phyloP scores from a whole-genome alignment of 2,329 filamentous ascomycete genomes.

The Venturia oleaginea region DNA sequence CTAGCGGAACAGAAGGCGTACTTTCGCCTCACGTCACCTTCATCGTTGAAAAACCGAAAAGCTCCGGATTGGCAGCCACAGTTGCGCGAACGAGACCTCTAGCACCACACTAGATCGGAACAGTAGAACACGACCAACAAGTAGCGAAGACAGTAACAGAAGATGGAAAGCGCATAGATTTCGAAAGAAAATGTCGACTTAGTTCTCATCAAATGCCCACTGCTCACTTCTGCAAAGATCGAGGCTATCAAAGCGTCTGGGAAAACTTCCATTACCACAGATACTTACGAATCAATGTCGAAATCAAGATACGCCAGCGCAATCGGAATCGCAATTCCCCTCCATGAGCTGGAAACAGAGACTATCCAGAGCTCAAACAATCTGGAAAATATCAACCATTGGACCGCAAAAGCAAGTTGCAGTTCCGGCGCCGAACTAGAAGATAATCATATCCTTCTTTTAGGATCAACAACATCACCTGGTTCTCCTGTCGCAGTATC shows the following conservation, averaged over 20 bases:
- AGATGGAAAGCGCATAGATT: neutral
- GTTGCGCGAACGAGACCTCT: neutral
- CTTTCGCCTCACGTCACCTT: neutral
- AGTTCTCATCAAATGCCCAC: constrained; percentile 3
- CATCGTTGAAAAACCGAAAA: neutral
- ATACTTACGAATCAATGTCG: constrained; percentile 1
- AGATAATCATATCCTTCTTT: neutral
- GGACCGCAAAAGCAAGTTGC: constrained; percentile 5
- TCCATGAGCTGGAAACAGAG: neutral
- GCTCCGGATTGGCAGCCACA: neutral
- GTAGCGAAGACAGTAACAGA: neutral
- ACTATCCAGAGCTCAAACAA: too few relatives aligned
- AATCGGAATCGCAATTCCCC: neutral
- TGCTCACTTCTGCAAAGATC: neutral
- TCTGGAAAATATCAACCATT: neutral
- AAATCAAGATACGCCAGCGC: neutral
- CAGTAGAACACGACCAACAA: neutral
- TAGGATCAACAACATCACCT: neutral
- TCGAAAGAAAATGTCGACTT: neutral
- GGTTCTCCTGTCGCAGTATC: neutral
- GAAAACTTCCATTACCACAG: neutral
- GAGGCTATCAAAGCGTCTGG: neutral
- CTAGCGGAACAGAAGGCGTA: neutral
- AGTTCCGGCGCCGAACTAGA: constrained; percentile 1
- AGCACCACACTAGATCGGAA: neutral